Base-by-base conservation (phyloP, 2,329 filamentous ascomycete species). In the Diaporthe ampelina region DNA sequence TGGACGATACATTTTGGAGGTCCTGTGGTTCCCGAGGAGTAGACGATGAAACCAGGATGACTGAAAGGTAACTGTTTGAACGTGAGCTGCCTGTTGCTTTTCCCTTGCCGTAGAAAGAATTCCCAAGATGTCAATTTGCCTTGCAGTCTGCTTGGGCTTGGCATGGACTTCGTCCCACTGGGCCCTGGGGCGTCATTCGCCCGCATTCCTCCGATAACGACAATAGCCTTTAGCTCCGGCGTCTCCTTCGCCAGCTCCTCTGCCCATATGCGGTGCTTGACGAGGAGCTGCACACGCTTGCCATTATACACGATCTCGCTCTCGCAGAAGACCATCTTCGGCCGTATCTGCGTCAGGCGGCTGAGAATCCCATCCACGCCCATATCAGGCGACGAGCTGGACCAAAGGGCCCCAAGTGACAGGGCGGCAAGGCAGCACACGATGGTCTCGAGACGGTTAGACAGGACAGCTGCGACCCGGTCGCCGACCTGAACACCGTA, bases 341-440 rank as follows among this genome's bases (percentile, higher is more conserved):
- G 75, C n/a, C 58, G 26, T 21, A 75, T 65, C 61, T 77, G 76
- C 5, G n/a, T 58, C 29, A 73, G 70, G 17, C 76, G 75, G 61
- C 73, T 67, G n/a, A 77, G 54, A 1, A 76, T 72, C 3, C 63
- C 76, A 0, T 75, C 70, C n/a, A 72, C 35, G 9, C 76, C 76
- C 26, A 76, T 67, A 40, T 77, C 76, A 10, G 75, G 73, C 17
- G 73, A 74, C 11, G 72, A 63, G 17, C 61, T 71, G 17, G 76
- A 76, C 72, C 73, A 77, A 24, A 75, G 32, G 3, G 76, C 76
- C 9, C 76, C 76, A 17, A 77, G 29, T 4, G 73, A 72, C 6
- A 74, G 63, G 2, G 69, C 37, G 2, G 76, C 76, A 7, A 75
- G 72, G 6, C 72, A 75, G 35, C 70, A 13, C 17, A 75, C 73